Evolutionary conservation across 257 asterid genomes (phyloP), one percentile per base, ranked within the genome.

Genomic region (Penstemon barbatus): DNA sequence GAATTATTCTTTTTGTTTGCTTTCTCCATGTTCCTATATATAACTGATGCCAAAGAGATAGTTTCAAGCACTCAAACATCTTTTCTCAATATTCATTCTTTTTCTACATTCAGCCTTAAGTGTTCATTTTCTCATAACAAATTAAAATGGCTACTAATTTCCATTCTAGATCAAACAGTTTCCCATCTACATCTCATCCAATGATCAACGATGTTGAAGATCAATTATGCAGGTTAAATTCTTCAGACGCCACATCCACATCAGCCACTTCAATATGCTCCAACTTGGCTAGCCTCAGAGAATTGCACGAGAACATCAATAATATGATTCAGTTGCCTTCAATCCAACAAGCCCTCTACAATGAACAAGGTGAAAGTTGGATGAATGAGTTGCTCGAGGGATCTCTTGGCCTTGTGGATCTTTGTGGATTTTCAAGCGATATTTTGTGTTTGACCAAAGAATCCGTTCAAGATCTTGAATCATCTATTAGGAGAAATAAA

Each of bases 331-430:
- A 71, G 50, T 48, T 82, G 8, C 81, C 80, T n/a, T 61, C 58
- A 6, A 50, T 66, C 65, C 82, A 64, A 44, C 87, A 76, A 50
- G 43, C 12, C 33, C 57, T 74, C 51, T 41, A 71, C 50, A 12
- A 56, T 8, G 57, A 75, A 11, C 42, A 53, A 62, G 7, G n/a
- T 7, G 66, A 39, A 6, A 68, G 53, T 50, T 57, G 63, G 74
- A 15, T 58, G 1, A 75, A 76, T 54, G 80, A 74, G 61, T 11
- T 79, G 49, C 50, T 72, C 11, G 77, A 76, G 37, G 80, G 77
- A 63, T 76, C 84, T 46, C 63, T 79, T 5, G 37, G 54, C 51
- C 48, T 74, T n/a, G 59, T 82, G 39, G 84, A 82, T 63, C 74
- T 74, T 18, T 74, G 78, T 57, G 58, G 61, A 15, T 44, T 52